Base-by-base conservation (phyloP, 805 yeast species). In the Ogataea neopini region DNA sequence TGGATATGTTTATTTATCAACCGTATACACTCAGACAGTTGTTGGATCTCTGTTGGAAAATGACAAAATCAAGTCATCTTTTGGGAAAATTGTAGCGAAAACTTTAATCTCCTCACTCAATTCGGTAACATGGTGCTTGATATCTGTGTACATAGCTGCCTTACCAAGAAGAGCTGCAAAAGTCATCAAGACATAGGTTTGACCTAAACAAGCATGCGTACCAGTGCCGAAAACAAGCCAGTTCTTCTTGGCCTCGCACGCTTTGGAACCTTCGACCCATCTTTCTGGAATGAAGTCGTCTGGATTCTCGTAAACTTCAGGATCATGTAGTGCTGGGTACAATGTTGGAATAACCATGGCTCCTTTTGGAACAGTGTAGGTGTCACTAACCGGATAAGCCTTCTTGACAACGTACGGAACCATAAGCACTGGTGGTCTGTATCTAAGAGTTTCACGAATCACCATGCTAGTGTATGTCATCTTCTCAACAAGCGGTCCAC, bases 201-300 rank as follows among this genome's bases (percentile, higher is more conserved):
- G 95, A 57, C 99, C 99, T 53, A 94, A 73, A 72, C 99, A 94
- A 47, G 87, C 90, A 66, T 94, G 99, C 10, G 97, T 92, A 47
- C 99, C 99, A 39, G 96, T 83, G 54, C 99, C 99, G 60, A 94
- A 94, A 9, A 92, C 97, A 55, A 94, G 79, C 96, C 97, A 94
- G 74, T 91, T 91, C 68, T 86, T 86, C 67, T 83, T 84, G 34
- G 85, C 85, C 71, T 80, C 80, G 61, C 76, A 79, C 15, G 92
- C 95, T 42, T 80, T 72, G 6, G 94, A 77, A 44, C 90, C 91
- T 62, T 78, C 86, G 20, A 63, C 75, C 98, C 98, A 94, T 75
- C 99, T 85, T 64, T 94, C 99, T 42, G 99, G 99, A 52, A 87
- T 83, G 64, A 90, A 94, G 52, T 84, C 86, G 53, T 94, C 98